Evolutionary conservation across 2,329 filamentous ascomycete genomes (phyloP).

Genomic region (Plenodomus tracheiphilus): DNA sequence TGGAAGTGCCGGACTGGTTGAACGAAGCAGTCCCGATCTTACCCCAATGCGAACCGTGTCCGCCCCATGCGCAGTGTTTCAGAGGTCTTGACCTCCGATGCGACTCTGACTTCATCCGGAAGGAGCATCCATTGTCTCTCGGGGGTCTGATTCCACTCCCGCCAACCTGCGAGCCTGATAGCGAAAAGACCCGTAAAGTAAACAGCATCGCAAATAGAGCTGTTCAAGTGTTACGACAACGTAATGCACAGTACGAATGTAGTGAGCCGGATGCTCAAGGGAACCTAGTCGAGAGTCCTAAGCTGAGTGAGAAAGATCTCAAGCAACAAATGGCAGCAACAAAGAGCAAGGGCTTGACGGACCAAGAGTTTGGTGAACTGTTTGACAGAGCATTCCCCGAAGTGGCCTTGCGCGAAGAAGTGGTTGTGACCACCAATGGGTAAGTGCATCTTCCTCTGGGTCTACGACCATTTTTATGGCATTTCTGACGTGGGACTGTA

Average conservation of each 20-base stretch:
- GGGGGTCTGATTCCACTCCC: constrained; percentile 81
- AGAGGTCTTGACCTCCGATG: constrained; percentile 76
- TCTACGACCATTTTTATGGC: constrained; percentile 25
- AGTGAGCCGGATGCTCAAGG: constrained; percentile 71
- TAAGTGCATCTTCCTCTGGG: constrained; percentile 50
- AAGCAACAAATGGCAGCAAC: constrained; percentile 76
- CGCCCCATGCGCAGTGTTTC: constrained; percentile 87
- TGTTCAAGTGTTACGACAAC: constrained; percentile 81
- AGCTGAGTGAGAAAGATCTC: constrained; percentile 69
- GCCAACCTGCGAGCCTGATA: constrained; percentile 92
- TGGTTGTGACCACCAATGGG: constrained; percentile 60
- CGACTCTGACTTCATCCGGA: constrained; percentile 83
- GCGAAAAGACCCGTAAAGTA: constrained; percentile 84
- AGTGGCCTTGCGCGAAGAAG: constrained; percentile 65
- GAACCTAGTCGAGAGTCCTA: constrained; percentile 63
- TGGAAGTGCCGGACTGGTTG: constrained; percentile 70
- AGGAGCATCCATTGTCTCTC: constrained; percentile 80
- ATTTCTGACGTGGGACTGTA: constrained; percentile 49
- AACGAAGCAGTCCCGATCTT: constrained; percentile 62
- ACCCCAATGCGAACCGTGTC: constrained; percentile 87
- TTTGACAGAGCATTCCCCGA: constrained; percentile 76
- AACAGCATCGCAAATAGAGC: constrained; percentile 86
- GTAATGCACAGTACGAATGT: constrained; percentile 88
- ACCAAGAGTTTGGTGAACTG: constrained; percentile 89
- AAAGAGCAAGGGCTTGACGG: constrained; percentile 79